phyloP scores from a whole-genome alignment of 495 filamentous ascomycete species.

The Zalerion maritima region DNA sequence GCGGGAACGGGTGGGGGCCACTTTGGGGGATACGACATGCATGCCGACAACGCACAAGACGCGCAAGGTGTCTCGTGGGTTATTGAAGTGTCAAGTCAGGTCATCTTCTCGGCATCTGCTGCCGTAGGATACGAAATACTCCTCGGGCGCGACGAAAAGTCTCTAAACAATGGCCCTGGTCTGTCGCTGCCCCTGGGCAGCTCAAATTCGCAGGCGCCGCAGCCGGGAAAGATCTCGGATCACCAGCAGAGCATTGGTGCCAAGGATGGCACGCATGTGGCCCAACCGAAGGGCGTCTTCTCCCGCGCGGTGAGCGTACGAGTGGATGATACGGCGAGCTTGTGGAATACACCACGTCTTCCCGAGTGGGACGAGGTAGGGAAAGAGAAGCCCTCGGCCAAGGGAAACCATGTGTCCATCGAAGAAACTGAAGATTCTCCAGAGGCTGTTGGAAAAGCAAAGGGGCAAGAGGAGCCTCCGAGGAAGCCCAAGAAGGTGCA shows the following conservation, averaged over 20 bases:
- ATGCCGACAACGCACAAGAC: constrained; percentile 14
- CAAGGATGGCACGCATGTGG: constrained; percentile 32
- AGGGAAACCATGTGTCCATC: constrained; percentile 2
- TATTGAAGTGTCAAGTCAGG: constrained; percentile 80
- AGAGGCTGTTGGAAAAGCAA: constrained; percentile 5
- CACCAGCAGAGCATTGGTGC: constrained; percentile 40
- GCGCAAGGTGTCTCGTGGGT: constrained; percentile 63
- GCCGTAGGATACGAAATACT: constrained; percentile 83
- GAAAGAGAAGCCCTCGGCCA: constrained; percentile 13
- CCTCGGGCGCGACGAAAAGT: constrained; percentile 72
- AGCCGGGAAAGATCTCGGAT: constrained; percentile 58
- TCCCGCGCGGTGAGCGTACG: constrained; percentile 59
- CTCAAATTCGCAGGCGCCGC: constrained; percentile 22
- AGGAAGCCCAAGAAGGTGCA: constrained; percentile 61
- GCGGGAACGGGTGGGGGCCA: constrained; percentile 26
- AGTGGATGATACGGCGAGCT: constrained; percentile 71
- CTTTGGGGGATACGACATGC: constrained; percentile 13
- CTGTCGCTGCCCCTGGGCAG: constrained; percentile 26
- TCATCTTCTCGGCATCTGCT: constrained; percentile 78
- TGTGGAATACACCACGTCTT: constrained; percentile 84
- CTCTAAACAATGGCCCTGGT: constrained; percentile 49
- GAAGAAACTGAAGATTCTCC: constrained; percentile 8
- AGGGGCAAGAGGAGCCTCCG: constrained; percentile 5
- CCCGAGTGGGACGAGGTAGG: constrained; percentile 45
- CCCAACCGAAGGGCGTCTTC: constrained; percentile 58